Evolutionary conservation across 345 rosid species (phyloP), one percentile per base, ranked within the genome.

Genomic region (Pistacia vera): DNA sequence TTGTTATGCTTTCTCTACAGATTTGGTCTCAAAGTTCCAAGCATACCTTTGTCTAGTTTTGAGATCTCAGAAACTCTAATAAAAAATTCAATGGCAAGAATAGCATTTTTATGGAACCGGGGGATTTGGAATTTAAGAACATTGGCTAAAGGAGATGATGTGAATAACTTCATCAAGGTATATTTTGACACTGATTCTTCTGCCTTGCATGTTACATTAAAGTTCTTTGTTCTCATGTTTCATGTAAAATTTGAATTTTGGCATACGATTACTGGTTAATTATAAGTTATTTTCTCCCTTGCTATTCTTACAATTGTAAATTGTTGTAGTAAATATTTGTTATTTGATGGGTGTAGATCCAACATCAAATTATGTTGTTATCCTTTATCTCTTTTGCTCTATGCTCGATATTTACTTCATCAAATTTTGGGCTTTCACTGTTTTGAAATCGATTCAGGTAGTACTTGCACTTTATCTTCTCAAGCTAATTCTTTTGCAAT

Each of bases 111-210:
- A 46, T 95, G 97, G 98, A 95, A 93, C 77, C 78, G 74, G 36
- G 88, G 85, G 59, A 78, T 80, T 56, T 56, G 66, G 36, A 77
- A 52, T 55, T 69, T 85, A 18, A 83, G 73, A 79, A 75, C 77
- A 33, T 79, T 93, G 79, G 92, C 86, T 70, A 82, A 71, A 79
- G 97, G 95, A 82, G 88, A 80, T 78, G 90, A 88, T 69, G 91
- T 97, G 95, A 78, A 61, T 64, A 81, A 77, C 72, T 88, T 91
- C 89, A 79, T 88, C 64, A 86, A 85, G 97, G 92, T 91, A 85
- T n/a, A 75, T 75, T 68, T 11, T 49, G 52, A 62, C 11, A 3
- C 1, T 11, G 36, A n/a, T 63, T 63, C 49, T 69, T 79, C 57
- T 62, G 49, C 28, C 10, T 49, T 41, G 69, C 68, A 0, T 22